Evolutionary conservation across 257 asterid species (phyloP), one percentile per base, ranked within the genome.

Genomic region (Anisodus acutangulus): DNA sequence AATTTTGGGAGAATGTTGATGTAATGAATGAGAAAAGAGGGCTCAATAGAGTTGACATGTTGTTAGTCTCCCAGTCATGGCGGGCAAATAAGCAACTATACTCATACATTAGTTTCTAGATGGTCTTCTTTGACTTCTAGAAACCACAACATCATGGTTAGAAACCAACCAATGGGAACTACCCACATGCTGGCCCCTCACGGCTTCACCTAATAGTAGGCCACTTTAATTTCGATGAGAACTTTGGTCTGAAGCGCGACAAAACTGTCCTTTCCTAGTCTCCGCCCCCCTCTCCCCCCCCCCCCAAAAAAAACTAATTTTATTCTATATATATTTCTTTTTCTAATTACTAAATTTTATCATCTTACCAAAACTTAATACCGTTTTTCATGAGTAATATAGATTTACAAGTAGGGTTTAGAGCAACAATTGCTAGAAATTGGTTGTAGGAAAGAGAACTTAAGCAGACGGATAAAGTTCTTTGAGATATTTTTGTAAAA

Each of bases 71-170:
- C 35, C 35, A 37, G 78, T 9, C 43, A 63, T 11, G 4, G 11
- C 1, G 66, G 84, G 43, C 15, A 64, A 62, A 49, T 45, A 8
- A 0, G 51, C 0, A 43, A 39, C 49, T 5, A 55, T 17, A 13
- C 8, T 13, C 5, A 3, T 41, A 3, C 1, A 13, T 31, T 55
- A 55, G 8, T 55, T 17, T 26, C 55, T 4, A 58, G 84, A 58
- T 2, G 31, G 64, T 58, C 26, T 17, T 58, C 64, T 6, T 70
- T 19, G 74, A 9, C 71, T 22, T 85, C 76, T 58, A 79, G 87
- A 84, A 78, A 3, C 53, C 35, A 35, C 1, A 78, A 63, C 4
- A 51, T 5, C 79, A 2, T 17, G 11, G 41, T n/a, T 71, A 8
- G 9, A 17, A 53, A 1, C 0, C n/a, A 35, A 31, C 85, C 68